These are phyloP conservation scores for Bolboschoenoplectus hybrid DNA, from an alignment of 202 grass and related monocot species.

Conservation along the genomic window DNA sequence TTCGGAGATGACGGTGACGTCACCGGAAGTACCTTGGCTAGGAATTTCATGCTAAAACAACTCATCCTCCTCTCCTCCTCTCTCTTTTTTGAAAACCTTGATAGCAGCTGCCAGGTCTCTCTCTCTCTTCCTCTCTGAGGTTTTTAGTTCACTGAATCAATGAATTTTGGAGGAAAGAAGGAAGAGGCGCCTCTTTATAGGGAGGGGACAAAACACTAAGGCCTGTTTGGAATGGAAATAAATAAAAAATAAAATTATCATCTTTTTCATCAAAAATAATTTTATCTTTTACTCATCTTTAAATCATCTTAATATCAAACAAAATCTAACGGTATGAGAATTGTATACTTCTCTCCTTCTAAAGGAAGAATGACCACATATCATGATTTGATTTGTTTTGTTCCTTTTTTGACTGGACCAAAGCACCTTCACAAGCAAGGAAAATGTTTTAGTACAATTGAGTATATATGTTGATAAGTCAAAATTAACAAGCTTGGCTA, in stretches of 20 bases:
- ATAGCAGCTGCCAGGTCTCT: not conserved
- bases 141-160: not conserved
- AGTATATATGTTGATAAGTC: too few species aligned
- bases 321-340: too few species aligned
- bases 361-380: not conserved
- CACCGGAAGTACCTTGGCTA: constrained; percentile 25
- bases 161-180: not conserved
- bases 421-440: too few species aligned
- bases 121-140: not conserved
- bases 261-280: too few species aligned
- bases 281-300: too few species aligned
- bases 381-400: too few species aligned
- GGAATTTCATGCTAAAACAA: constrained; percentile 21
- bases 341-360: not conserved
- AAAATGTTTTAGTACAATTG: not conserved
- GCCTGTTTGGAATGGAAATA: too few species aligned
- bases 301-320: too few species aligned
- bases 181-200: not conserved
- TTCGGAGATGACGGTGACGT: not conserved
- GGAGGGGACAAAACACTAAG: not conserved
- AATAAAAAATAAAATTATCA: too few species aligned
- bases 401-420: too few species aligned
- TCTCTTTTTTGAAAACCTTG: not conserved
- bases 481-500: too few species aligned
- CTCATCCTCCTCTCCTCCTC: not conserved